Percentiles rank a stretch among this genome's conserved stretches.
Conservation (phyloP, 495 filamentous ascomycete species). For the Lepidopterella palustris region DNA sequence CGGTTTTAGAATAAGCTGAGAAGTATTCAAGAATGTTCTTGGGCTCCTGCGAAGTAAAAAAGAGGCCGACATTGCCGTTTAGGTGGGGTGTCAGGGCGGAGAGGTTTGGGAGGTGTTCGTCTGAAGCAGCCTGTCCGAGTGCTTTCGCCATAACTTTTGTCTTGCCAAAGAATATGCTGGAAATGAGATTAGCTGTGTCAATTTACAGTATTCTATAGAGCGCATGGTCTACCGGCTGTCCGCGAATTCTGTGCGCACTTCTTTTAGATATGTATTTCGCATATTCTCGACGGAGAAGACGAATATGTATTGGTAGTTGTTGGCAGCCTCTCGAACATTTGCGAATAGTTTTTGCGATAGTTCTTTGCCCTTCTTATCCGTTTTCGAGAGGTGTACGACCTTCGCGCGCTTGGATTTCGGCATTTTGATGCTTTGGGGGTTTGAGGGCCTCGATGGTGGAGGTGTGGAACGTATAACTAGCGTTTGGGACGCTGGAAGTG, state of each 20-base stretch:
- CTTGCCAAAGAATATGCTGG: constrained; percentile 92
- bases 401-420: constrained; percentile 91
- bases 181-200: neutral
- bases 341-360: constrained; percentile 79
- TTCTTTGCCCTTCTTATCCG: constrained; percentile 87
- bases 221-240: constrained; percentile 64
- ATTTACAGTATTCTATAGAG: neutral
- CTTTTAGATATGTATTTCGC: constrained; percentile 95
- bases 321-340: constrained; percentile 78
- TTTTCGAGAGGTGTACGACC: constrained; percentile 81
- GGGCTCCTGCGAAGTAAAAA: constrained; percentile 75
- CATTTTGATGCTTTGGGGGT: constrained; percentile 54
- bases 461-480: too few species aligned
- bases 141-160: constrained; percentile 97
- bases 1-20: constrained; percentile 55
- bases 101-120: constrained; percentile 69
- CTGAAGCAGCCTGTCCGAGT: constrained; percentile 66
- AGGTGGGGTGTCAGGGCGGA: constrained; percentile 64
- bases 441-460: neutral
- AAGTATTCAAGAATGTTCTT: constrained; percentile 62
- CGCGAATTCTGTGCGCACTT: constrained; percentile 72
- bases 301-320: constrained; percentile 81
- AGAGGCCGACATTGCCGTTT: constrained; percentile 74
- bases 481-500: too few species aligned
- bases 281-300: constrained; percentile 95